phyloP scores from a whole-genome alignment of 139 green algal species.

The Spirogloea muscicola region DNA sequence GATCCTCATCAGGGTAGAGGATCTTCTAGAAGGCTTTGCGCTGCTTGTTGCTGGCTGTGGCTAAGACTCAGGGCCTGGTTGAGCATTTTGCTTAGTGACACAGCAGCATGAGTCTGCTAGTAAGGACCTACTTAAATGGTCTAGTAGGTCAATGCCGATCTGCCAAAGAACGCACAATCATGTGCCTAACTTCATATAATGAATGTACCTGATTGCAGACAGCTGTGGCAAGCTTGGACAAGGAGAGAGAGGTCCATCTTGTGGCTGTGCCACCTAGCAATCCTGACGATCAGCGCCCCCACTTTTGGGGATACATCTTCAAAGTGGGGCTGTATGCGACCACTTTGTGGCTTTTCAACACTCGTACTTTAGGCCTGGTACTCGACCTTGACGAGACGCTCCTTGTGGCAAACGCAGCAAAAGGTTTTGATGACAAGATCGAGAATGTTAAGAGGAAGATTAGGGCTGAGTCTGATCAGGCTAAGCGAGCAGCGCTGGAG shows the following conservation, averaged over 20 bases:
- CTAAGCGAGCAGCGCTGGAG: conserved; percentile 6
- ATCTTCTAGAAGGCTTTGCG: too few relatives aligned
- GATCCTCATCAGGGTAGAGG: too few relatives aligned
- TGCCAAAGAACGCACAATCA: not conserved
- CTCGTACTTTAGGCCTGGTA: conserved; percentile 25
- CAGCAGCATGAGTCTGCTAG: too few relatives aligned
- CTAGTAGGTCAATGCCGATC: not conserved
- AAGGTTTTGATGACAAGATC: conserved; percentile 43
- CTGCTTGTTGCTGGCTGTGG: not conserved
- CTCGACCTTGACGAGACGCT: conserved; percentile 46
- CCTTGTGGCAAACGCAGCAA: conserved; percentile 37
- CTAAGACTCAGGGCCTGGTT: not conserved
- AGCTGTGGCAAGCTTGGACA: conserved; percentile 11
- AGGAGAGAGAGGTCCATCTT: conserved; percentile 29
- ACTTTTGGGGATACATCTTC: conserved; percentile 37
- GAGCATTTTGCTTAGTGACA: too few relatives aligned
- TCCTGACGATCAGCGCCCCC: conserved; percentile 15
- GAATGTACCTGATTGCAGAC: conserved; percentile 41
- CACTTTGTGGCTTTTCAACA: conserved; percentile 30
- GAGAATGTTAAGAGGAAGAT: conserved; percentile 21
- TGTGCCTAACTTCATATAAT: too few relatives aligned
- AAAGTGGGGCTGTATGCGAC: conserved; percentile 5
- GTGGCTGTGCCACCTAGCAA: conserved; percentile 19
- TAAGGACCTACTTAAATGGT: too few relatives aligned
- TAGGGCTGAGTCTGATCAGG: conserved; percentile 6